Evolutionary conservation across 257 asterid genomes (phyloP).

Genomic region (Solanum habrochaites): DNA sequence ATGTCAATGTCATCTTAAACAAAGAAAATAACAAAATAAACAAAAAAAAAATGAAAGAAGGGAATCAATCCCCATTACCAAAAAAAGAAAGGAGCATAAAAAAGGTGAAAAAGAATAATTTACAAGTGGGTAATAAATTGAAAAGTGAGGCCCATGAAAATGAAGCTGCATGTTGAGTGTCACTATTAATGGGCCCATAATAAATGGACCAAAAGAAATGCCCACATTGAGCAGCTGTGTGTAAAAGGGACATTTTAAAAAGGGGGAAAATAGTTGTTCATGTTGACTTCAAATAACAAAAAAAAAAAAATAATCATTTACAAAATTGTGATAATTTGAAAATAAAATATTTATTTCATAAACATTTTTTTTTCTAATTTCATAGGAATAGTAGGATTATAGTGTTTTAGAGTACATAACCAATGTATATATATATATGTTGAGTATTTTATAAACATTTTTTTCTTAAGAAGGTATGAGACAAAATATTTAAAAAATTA

Average conservation of each 20-base stretch:
- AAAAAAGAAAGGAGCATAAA: neutral
- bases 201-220: neutral
- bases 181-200: neutral
- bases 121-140: neutral
- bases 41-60: neutral
- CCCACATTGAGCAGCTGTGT: neutral
- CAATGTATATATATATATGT: neutral
- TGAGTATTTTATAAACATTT: neutral
- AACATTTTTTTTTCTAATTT: neutral
- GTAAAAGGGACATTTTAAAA: neutral
- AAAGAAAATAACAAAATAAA: neutral
- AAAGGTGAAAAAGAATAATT: neutral
- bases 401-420: neutral
- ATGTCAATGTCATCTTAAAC: too few species aligned
- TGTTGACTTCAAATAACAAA: neutral
- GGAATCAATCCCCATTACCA: neutral
- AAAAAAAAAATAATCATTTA: neutral
- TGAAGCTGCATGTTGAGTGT: neutral
- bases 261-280: neutral
- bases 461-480: neutral
- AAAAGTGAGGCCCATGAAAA: constrained; percentile 2
- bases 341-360: neutral
- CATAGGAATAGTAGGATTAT: neutral
- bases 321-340: neutral
- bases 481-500: neutral